Base-by-base conservation (phyloP, 441 rosid species). In the Populus hybrid region DNA sequence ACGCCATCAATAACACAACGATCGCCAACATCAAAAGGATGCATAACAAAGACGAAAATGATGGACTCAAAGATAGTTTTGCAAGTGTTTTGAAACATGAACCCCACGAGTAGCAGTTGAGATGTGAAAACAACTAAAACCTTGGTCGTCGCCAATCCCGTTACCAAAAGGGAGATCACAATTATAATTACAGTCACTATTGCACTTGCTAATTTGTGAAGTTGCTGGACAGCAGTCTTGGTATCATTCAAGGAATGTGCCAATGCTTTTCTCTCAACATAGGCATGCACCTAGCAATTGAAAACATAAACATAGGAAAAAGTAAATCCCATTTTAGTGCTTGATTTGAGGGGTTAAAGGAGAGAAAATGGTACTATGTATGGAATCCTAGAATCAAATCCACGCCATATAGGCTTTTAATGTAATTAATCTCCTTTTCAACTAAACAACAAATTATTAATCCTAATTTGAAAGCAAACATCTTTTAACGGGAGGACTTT, bases 1-100 rank as follows among this genome's bases (percentile, higher is more conserved):
- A 88, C 80, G 3, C 88, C 89, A 23, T 88, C 91, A 9, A 88
- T 50, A n/a, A 87, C 91, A 9, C 91, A 88, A 9, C 91, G 88
- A 70, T 88, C 89, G 18, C 91, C 91, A 1, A 86, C 85, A 73
- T 88, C 89, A 23, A 85, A 88, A 59, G 91, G 91, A 72, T 88
- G 91, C 87, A 88, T 84, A 2, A 76, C 84, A 61, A 88, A 86
- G 32, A 85, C 88, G 34, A 87, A 85, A 20, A 88, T 78, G 79
- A 86, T 82, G 84, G 88, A 80, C 72, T 88, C 91, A 4, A 88
- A 88, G 0, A 81, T 40, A 23, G 86, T 88, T 73, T 85, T 86
- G 85, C 85, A 85, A 20, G 87, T 86, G 79, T 88, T 88, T 76
- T 83, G 86, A 75, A 88, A 88, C 78, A 88, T 82, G 61, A 88